phyloP scores from a whole-genome alignment of 345 rosid genomes.

The Chamaenerion angustifolium region DNA sequence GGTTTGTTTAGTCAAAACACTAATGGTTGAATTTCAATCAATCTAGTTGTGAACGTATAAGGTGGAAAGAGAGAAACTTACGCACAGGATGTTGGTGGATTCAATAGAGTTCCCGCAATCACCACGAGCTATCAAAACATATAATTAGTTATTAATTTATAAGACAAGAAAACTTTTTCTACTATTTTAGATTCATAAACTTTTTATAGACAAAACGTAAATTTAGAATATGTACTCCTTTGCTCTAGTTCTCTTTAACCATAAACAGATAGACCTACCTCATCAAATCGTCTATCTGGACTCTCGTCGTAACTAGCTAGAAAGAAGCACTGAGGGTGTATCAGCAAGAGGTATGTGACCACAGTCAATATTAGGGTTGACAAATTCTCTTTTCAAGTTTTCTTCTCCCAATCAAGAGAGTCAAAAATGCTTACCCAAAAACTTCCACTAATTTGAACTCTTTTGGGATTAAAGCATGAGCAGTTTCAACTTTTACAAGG shows the following conservation, averaged over 20 bases:
- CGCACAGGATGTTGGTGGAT: slow-evolving; percentile 98
- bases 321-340: slow-evolving; percentile 91
- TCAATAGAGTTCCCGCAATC: slow-evolving; percentile 88
- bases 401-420: neutral
- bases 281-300: slow-evolving; percentile 87
- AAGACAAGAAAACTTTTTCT: neutral
- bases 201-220: neutral
- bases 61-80: slow-evolving; percentile 22
- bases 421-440: slow-evolving; percentile 46
- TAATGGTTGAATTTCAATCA: no score
- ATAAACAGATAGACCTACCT: slow-evolving; percentile 35
- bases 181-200: no score
- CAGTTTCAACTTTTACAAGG: slow-evolving; percentile 81
- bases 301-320: slow-evolving; percentile 89
- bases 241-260: neutral
- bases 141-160: neutral
- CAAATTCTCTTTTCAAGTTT: neutral
- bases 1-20: no score
- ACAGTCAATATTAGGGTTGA: neutral
- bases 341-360: slow-evolving; percentile 19
- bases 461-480: slow-evolving; percentile 71
- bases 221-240: neutral
- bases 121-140: slow-evolving; percentile 61
- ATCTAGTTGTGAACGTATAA: neutral
- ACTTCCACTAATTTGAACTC: slow-evolving; percentile 82